phyloP scores from a whole-genome alignment of 2,329 filamentous ascomycete genomes.

The Phialophora chinensis region DNA sequence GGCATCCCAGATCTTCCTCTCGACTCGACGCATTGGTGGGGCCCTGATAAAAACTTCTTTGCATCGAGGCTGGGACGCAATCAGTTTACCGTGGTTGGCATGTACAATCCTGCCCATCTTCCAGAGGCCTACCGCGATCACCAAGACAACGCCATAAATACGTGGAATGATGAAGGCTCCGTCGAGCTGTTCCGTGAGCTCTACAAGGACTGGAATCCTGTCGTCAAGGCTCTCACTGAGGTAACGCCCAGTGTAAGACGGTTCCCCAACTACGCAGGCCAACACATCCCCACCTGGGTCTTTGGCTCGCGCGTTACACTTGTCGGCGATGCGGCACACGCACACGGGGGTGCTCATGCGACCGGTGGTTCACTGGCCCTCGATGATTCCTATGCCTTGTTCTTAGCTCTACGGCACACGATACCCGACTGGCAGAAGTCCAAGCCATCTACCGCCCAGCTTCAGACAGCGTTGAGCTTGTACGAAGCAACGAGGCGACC shows the following conservation, averaged over 20 bases:
- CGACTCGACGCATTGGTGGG: slow-evolving; percentile 56
- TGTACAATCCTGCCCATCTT: slow-evolving; percentile 36
- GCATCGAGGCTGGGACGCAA: slow-evolving; percentile 51
- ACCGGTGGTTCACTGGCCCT: slow-evolving; percentile 44
- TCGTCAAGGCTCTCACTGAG: slow-evolving; percentile 50
- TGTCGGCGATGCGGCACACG: slow-evolving; percentile 43
- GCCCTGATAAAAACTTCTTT: slow-evolving; percentile 52
- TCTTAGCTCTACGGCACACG: slow-evolving; percentile 48
- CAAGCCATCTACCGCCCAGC: slow-evolving; percentile 29
- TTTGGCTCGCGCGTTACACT: slow-evolving; percentile 44
- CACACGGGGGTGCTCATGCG: slow-evolving; percentile 44
- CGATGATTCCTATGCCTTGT: slow-evolving; percentile 50
- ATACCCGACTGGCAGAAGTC: slow-evolving; percentile 38
- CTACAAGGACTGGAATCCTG: slow-evolving; percentile 53
- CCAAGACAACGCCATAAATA: slow-evolving; percentile 43
- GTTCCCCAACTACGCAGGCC: slow-evolving; percentile 53
- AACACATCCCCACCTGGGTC: slow-evolving; percentile 51
- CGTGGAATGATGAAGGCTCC: slow-evolving; percentile 51
- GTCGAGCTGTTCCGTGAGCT: slow-evolving; percentile 47
- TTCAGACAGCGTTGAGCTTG: slow-evolving; percentile 45
- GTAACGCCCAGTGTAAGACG: slow-evolving; percentile 50
- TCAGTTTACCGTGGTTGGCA: slow-evolving; percentile 54
- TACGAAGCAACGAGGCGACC: slow-evolving; percentile 54
- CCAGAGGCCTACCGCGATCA: slow-evolving; percentile 41
- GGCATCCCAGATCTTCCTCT: slow-evolving; percentile 49